phyloP scores from a whole-genome alignment of 2,329 filamentous ascomycete genomes.

The Arachnopeziza araneosa region DNA sequence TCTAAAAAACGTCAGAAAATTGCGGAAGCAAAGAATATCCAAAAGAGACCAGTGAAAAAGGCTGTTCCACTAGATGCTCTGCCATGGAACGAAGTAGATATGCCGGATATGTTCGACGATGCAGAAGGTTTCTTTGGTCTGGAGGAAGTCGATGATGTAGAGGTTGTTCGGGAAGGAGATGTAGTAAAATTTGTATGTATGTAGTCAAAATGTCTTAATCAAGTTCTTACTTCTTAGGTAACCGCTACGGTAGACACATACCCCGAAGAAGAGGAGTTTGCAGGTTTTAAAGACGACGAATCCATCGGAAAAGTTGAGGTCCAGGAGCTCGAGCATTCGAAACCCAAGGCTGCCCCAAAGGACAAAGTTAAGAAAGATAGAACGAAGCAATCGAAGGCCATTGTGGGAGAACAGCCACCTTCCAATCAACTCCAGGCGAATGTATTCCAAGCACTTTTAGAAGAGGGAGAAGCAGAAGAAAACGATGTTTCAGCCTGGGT shows the following conservation, averaged over 20 bases:
- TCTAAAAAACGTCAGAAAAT: constrained; percentile 32
- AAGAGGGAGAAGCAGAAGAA: constrained; percentile 48
- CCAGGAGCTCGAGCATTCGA: constrained; percentile 15
- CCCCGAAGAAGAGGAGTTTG: constrained; percentile 56
- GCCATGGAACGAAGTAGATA: constrained; percentile 52
- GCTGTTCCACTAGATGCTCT: constrained; percentile 44
- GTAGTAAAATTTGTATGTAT: constrained; percentile 50
- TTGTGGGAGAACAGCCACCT: constrained; percentile 23
- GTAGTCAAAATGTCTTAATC: neutral
- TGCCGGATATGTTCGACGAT: constrained; percentile 77
- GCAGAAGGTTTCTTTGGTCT: constrained; percentile 91
- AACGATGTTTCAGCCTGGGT: constrained; percentile 76
- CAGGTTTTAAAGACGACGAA: constrained; percentile 54
- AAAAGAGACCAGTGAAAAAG: constrained; percentile 28
- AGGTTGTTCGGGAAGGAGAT: constrained; percentile 65
- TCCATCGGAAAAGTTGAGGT: constrained; percentile 28
- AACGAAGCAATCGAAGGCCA: constrained; percentile 19
- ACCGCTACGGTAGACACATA: constrained; percentile 21
- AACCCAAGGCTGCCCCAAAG: constrained; percentile 11
- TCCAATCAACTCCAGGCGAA: constrained; percentile 25
- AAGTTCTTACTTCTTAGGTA: constrained; percentile 19
- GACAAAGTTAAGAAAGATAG: constrained; percentile 28
- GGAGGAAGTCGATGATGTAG: constrained; percentile 87
- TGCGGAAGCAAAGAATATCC: constrained; percentile 9
- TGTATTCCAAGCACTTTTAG: constrained; percentile 40